Evolutionary conservation across 192 early-diverging fungal species (phyloP), one percentile per base, ranked within the genome.

Genomic region (Coemansia sp.): DNA sequence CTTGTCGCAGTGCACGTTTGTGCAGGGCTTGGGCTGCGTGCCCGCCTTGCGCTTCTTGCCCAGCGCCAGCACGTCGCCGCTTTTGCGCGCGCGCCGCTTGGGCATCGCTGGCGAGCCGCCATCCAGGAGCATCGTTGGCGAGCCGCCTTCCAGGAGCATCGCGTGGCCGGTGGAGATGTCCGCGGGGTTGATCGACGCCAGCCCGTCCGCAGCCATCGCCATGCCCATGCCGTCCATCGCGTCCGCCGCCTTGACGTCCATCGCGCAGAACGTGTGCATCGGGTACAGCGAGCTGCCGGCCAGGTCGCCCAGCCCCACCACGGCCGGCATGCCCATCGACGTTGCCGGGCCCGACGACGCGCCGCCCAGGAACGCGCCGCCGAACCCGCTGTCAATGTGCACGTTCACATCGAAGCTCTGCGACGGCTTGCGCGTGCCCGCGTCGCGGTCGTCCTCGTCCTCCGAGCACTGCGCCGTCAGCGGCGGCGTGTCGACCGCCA

Each of bases 381-480:
- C 51, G n/a, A 59, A 54, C 9, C 48, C 56, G 32, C 38, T 45
- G 19, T 30, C 50, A 18, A 63, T 51, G 10, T 62, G 52, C 44
- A 67, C 44, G 5, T 46, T 14, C 4, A 53, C 19, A 12, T 62
- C 46, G 53, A 67, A 60, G 48, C 51, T 64, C n/a, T 68, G 69
- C n/a, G 61, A 57, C 28, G 50, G 5, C 48, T 64, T 64, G 54
- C 58, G 58, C 24, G 45, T 60, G 50, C 29, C 11, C 19, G 24
- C 38, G 8, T 52, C 62, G 11, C 73, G 56, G 19, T 70, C 74
- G 1, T 77, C 74, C 33, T 71, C 74, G 54, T 78, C 75, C 50
- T 78, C 75, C 0, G 69, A 65, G 62, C 65, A 68, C 50, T 45
- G 66, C 14, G 73, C 73, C 6, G 73, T 75, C 28, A 78, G 51